phyloP scores from a whole-genome alignment of 805 yeast genomes.

The Candida maris region DNA sequence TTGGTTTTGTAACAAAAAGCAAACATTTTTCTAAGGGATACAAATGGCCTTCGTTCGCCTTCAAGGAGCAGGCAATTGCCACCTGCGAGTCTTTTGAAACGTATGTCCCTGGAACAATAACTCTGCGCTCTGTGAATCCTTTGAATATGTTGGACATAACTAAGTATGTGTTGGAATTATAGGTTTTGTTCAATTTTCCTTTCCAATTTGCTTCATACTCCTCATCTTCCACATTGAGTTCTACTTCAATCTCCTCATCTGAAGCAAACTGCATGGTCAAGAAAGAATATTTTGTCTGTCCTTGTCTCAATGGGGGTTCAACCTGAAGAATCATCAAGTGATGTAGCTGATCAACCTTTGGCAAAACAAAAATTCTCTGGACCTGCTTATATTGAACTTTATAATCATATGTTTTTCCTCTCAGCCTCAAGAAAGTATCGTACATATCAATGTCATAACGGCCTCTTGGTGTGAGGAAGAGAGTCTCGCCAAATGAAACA shows the following conservation, averaged over 20 bases:
- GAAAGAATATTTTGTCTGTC: constrained; percentile 94
- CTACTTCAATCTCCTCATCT: constrained; percentile 90
- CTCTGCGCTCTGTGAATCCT: constrained; percentile 84
- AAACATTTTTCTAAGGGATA: constrained; percentile 92
- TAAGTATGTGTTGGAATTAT: constrained; percentile 76
- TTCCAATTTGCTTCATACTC: constrained; percentile 75
- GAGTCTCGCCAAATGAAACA: constrained; percentile 84
- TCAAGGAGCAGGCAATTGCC: constrained; percentile 86
- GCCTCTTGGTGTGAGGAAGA: constrained; percentile 96
- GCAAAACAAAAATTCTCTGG: constrained; percentile 86
- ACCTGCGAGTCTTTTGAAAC: constrained; percentile 73
- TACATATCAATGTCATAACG: constrained; percentile 97
- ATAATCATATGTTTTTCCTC: constrained; percentile 98
- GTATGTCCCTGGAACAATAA: constrained; percentile 81
- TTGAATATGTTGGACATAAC: constrained; percentile 85
- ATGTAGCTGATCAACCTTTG: constrained; percentile 91
- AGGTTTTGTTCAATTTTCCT: constrained; percentile 64
- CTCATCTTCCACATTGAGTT: constrained; percentile 77
- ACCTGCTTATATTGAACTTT: constrained; percentile 87
- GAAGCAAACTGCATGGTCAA: constrained; percentile 83
- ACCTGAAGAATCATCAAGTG: constrained; percentile 85
- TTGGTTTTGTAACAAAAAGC: constrained; percentile 89
- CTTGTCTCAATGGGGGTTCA: constrained; percentile 97
- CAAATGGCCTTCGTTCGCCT: constrained; percentile 92
- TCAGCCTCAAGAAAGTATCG: constrained; percentile 76